Evolutionary conservation across 495 filamentous ascomycete species (phyloP), one percentile per base, ranked within the genome.

Genomic region (Rostrohypoxylon terebratum): DNA sequence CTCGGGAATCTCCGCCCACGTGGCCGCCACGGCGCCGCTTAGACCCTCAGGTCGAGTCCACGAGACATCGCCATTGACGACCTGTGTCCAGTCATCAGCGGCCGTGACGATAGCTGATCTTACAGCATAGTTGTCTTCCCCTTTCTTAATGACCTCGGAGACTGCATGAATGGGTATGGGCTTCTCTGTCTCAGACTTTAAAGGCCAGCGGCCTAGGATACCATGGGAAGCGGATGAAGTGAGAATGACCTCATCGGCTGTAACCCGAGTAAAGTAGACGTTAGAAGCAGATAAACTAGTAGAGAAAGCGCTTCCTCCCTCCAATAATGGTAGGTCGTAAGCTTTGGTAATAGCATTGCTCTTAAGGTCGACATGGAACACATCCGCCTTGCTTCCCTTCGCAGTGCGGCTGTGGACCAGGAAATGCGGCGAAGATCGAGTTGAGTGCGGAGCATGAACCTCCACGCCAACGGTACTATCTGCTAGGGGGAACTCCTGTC

Each of bases 41-140:
- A 99, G 82, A 7, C 89, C 91, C 83, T 99, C 96, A 31, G 88
- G 86, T 33, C 95, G 90, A 36, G 87, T 86, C 96, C 96, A 99
- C 21, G 87, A 87, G 7, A 86, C 63, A 28, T 91, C 91, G 25
- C 95, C 93, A 74, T 97, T 97, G 54, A 91, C 89, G 40, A 97
- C 84, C 45, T 97, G 84, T 28, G 90, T 83, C 91, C 93, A 97
- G 61, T 97, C 91, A 20, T 96, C 94, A 0, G 80, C 78, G 21
- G 85, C 85, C 11, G 91, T 88, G 18, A 90, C 81, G 20, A 92
- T 80, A 18, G 92, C 94, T 4, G 93, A 89, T 58, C 96, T 85
- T 1, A 97, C 89, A 28, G 94, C 93, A 42, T 90, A 94, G 28
- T 84, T 87, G 71, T 84, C 86, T 63, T 82, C 86, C 50, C 77